Base-by-base conservation (phyloP, 345 rosid genomes). In the Melastoma malabathricum region DNA sequence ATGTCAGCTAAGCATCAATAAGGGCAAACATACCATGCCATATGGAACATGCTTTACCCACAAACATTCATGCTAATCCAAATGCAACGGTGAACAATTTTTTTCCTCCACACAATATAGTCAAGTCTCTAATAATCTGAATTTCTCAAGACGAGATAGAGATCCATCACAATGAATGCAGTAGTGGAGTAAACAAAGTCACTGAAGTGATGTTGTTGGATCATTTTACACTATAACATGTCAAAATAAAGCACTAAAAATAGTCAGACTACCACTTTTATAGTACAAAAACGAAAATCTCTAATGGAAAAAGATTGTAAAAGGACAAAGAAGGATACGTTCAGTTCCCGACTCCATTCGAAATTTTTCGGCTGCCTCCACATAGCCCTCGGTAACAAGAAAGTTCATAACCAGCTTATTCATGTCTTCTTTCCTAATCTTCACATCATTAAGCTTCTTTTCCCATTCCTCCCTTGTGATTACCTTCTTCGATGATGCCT, bases 361-460 rank as follows among this genome's bases (percentile, higher is more conserved):
- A 67, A 93, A 83, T 54, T 83, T 83, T 68, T 83, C 94, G 10
- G 97, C 95, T 45, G 84, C 99, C 52, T 93, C 99, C 12, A 88
- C 97, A 64, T 71, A 93, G 50, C 99, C 97, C 68, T 93, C 99
- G 10, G 95, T 88, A 43, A 88, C 97, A 56, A 93, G 87, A 63
- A 84, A 93, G 72, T 93, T 93, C 99, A 93, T 93, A 56, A 93
- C 97, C 66, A 93, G 68, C 62, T 75, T 88, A 63, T 83, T 88
- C 97, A 88, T 85, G 58, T 93, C 99, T 64, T 85, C 94, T 80
- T 93, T 93, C 71, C 85, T 79, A 54, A 81, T 78, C 72, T 73
- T 81, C 9, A 88, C 86, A 56, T 83, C 89, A 60, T 79, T 85
- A 16, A 93, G 84, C 69, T 77, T 93, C 82, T 75, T 93, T 51